Evolutionary conservation across 768 basidiomycete genomes (phyloP).

Genomic region (Trametes gibbosa): DNA sequence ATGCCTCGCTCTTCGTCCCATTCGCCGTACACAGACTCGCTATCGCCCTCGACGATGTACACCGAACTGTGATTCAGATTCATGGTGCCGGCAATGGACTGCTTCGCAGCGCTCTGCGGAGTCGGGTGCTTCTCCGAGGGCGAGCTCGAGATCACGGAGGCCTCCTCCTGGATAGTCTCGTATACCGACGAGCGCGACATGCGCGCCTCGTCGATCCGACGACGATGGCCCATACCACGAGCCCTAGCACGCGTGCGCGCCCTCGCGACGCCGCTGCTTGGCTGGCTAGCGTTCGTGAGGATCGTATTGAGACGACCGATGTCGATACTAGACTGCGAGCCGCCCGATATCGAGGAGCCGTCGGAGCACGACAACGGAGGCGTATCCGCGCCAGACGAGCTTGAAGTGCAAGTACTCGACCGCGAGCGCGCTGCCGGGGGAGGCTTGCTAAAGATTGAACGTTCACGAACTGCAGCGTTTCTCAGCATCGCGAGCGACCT

Average conservation of each 20-base stretch:
- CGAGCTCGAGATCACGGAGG: slow-evolving; percentile 34
- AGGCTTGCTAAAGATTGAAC: slow-evolving; percentile 64
- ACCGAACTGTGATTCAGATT: slow-evolving; percentile 33
- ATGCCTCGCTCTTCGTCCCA: slow-evolving; percentile 77
- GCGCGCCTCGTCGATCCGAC: slow-evolving; percentile 62
- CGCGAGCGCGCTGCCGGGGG: slow-evolving; percentile 49
- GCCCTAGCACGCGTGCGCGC: slow-evolving; percentile 49
- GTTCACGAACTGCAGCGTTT: slow-evolving; percentile 32
- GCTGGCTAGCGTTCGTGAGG: slow-evolving; percentile 54
- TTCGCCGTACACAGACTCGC: slow-evolving; percentile 36
- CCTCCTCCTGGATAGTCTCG: slow-evolving; percentile 79
- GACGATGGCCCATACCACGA: slow-evolving; percentile 66
- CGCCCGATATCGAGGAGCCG: slow-evolving; percentile 63
- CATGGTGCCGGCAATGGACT: neutral
- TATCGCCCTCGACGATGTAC: slow-evolving; percentile 52
- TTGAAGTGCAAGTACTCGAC: slow-evolving; percentile 63
- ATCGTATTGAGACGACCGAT: slow-evolving; percentile 55
- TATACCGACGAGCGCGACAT: slow-evolving; percentile 68
- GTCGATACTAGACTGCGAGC: slow-evolving; percentile 79
- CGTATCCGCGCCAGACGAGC: slow-evolving; percentile 65
- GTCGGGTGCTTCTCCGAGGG: slow-evolving; percentile 19
- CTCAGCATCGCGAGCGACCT: slow-evolving; percentile 14
- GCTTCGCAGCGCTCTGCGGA: slow-evolving; percentile 9
- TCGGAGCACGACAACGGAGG: slow-evolving; percentile 71
- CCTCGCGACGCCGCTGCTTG: slow-evolving; percentile 38